Evolutionary conservation across 1,139 yeast genomes (phyloP), one percentile per base, ranked within the genome.

Genomic region (Taphrina confusa): DNA sequence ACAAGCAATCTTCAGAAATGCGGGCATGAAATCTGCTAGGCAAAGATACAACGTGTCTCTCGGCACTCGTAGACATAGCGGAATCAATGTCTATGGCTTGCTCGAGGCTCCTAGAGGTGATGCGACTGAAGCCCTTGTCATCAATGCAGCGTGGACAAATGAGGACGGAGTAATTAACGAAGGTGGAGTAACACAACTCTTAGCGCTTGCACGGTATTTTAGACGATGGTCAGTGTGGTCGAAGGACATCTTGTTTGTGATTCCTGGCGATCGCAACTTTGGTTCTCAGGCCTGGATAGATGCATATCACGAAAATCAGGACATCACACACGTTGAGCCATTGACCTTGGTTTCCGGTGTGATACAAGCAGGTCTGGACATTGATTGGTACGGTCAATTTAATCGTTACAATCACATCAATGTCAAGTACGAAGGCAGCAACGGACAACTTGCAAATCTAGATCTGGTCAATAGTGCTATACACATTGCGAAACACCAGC

Each of bases 31-130:
- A 69, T 80, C 94, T 0, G 77, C 85, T 8, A 73, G 72, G 3
- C 82, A 80, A 61, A 68, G 71, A 27, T 75, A 76, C 75, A 64
- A 66, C 11, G 66, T 68, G 18, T 62, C 65, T 4, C 68, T 69
- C 34, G 66, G 65, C 47, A 78, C 75, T 65, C 69, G 71, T 20
- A 75, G 25, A 14, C 37, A 61, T 22, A 25, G 56, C 28, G 80
- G 82, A 12, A 75, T 76, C 25, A 85, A 89, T 16, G 76, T 89
- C 39, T 92, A 91, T 70, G 96, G 90, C 0, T 81, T 91, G 14
- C 78, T 88, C 74, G 96, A 89, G 70, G 95, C 96, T 0, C 95
- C 97, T 1, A 76, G 96, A 65, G 97, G 97, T 23, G 97, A 92
- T 68, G 95, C 92, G 64, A 90, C 97, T 1, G 98, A 94, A 71